Evolutionary conservation across 2,329 filamentous ascomycete genomes (phyloP).

Genomic region (Xylariaceae sp.): DNA sequence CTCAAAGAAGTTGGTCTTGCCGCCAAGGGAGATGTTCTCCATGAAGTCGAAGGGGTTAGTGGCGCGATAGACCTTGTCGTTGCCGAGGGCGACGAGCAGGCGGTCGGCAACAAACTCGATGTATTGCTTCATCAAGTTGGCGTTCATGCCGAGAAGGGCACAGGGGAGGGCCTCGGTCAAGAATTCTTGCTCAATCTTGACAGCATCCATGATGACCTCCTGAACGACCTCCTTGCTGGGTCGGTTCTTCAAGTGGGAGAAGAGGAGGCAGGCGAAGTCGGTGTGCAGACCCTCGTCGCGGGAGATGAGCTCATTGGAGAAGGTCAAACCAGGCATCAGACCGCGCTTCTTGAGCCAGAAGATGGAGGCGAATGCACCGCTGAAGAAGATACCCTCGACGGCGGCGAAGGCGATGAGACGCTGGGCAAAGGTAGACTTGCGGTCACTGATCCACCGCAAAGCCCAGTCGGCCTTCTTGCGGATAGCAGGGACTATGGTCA

Average conservation of each 20-base stretch:
- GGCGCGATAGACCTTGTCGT: constrained; percentile 87
- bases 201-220: constrained; percentile 90
- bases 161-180: constrained; percentile 91
- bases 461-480: constrained; percentile 99
- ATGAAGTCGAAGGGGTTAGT: constrained; percentile 99
- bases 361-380: constrained; percentile 95
- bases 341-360: constrained; percentile 99
- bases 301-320: constrained; percentile 99
- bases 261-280: constrained; percentile 95
- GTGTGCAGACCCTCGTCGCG: constrained; percentile 99
- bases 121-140: constrained; percentile 97
- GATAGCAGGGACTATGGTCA: constrained; percentile 76
- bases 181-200: constrained; percentile 95
- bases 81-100: constrained; percentile 86
- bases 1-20: constrained; percentile 99
- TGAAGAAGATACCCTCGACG: constrained; percentile 99
- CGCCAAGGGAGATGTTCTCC: constrained; percentile 98
- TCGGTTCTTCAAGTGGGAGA: constrained; percentile 94
- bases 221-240: constrained; percentile 76
- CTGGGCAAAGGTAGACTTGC: constrained; percentile 89
- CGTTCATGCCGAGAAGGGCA: constrained; percentile 95
- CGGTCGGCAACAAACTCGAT: constrained; percentile 99
- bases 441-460: constrained; percentile 88
- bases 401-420: constrained; percentile 95
- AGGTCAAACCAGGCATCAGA: constrained; percentile 96